Percentiles rank a stretch among this genome's conserved stretches.
phyloP scores from a whole-genome alignment of 306 rosid species.

The Argentina anserina region DNA sequence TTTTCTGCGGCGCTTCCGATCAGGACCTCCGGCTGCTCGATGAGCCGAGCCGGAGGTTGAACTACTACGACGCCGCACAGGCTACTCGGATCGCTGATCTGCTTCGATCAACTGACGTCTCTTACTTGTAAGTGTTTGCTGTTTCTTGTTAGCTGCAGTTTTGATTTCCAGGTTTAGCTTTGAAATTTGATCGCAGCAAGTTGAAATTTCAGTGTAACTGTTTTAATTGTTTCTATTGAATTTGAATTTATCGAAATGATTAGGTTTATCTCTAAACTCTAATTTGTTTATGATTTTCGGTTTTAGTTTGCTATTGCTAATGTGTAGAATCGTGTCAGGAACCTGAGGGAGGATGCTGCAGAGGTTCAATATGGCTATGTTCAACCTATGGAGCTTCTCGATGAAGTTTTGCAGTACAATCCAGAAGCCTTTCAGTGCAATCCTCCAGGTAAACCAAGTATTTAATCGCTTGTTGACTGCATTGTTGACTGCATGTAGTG shows the following conservation, averaged over 20 bases:
- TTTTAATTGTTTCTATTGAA: not conserved
- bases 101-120: slow-evolving; percentile 75
- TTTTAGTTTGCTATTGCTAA: not conserved
- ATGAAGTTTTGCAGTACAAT: slow-evolving; percentile 70
- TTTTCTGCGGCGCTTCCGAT: slow-evolving; percentile 77
- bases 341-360: slow-evolving; percentile 61
- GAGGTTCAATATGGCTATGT: slow-evolving; percentile 34
- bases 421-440: slow-evolving; percentile 68
- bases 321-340: slow-evolving; percentile 46
- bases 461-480: slow-evolving; percentile 33
- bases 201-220: not conserved
- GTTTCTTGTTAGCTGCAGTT: slow-evolving; percentile 1
- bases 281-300: not conserved
- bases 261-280: no score
- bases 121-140: slow-evolving; percentile 65
- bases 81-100: slow-evolving; percentile 79
- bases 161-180: not conserved
- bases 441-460: slow-evolving; percentile 75
- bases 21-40: slow-evolving; percentile 65
- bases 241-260: not conserved
- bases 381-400: slow-evolving; percentile 67
- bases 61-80: slow-evolving; percentile 52
- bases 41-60: slow-evolving; percentile 38
- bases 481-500: not conserved
- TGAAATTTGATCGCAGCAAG: slow-evolving; percentile 20